Evolutionary conservation across 73 alveolate species (phyloP).

Genomic region (Paramecium primaurelia): DNA sequence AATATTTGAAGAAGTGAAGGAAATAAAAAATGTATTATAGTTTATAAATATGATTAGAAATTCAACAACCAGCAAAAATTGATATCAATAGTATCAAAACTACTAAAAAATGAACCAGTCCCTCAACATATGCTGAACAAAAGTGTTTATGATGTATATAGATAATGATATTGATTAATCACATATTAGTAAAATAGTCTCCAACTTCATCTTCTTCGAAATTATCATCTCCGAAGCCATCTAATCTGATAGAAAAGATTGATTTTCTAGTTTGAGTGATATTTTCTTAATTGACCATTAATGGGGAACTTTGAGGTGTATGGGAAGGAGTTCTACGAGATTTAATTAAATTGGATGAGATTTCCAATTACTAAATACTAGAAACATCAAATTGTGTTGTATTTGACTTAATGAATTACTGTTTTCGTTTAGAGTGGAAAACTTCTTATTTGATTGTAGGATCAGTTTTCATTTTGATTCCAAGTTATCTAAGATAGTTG

Average conservation of each 20-base stretch:
- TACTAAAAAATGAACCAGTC: neutral
- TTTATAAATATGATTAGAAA: neutral
- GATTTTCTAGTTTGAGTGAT: neutral
- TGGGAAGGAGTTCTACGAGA: neutral
- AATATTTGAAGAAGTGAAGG: neutral
- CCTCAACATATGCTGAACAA: neutral
- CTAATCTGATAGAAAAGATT: neutral
- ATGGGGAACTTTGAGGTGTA: slow-evolving; percentile 17
- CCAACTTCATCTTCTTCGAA: neutral
- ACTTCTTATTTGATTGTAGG: neutral
- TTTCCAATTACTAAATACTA: neutral
- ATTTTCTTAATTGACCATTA: neutral
- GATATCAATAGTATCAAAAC: neutral
- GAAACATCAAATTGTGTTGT: neutral
- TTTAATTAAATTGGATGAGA: neutral
- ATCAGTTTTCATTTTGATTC: slow-evolving; percentile 16
- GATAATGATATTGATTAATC: neutral
- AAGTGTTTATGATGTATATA: neutral
- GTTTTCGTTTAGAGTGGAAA: neutral
- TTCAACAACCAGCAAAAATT: neutral
- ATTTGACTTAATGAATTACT: neutral
- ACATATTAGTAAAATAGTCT: neutral
- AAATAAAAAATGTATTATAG: neutral
- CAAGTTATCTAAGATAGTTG: neutral
- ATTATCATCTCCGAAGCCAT: neutral